These are phyloP conservation scores for Trichoderma orchidacearum DNA, from an alignment of 495 filamentous ascomycete species.

Conservation along the genomic window DNA sequence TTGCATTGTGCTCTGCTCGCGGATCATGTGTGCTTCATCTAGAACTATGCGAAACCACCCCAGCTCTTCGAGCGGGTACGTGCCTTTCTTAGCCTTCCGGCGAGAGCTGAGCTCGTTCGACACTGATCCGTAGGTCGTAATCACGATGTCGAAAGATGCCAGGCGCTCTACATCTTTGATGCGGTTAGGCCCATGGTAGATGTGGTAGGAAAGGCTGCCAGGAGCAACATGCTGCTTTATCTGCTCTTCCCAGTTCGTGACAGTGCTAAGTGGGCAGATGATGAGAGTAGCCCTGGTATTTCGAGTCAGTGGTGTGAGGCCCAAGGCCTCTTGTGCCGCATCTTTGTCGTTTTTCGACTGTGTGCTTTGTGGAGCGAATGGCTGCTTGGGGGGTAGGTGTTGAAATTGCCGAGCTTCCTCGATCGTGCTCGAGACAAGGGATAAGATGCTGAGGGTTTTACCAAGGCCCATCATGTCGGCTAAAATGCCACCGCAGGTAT, in stretches of 20 bases:
- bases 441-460: slow-evolving; percentile 82
- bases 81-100: slow-evolving; percentile 39
- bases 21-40: slow-evolving; percentile 90
- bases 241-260: slow-evolving; percentile 87
- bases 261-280: slow-evolving; percentile 76
- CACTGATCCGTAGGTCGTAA: slow-evolving; percentile 86
- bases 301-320: slow-evolving; percentile 34
- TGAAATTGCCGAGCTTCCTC: slow-evolving; percentile 46
- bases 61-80: slow-evolving; percentile 57
- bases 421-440: slow-evolving; percentile 53
- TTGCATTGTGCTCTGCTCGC: slow-evolving; percentile 65
- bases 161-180: slow-evolving; percentile 53
- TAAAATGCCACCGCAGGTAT: slow-evolving; percentile 73
- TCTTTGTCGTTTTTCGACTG: neutral
- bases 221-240: slow-evolving; percentile 65
- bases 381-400: slow-evolving; percentile 22
- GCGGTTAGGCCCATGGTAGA: slow-evolving; percentile 73
- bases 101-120: slow-evolving; percentile 58
- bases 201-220: slow-evolving; percentile 47
- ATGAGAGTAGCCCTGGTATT: slow-evolving; percentile 76
- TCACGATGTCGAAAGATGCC: slow-evolving; percentile 62
- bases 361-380: slow-evolving; percentile 17
- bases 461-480: slow-evolving; percentile 98
- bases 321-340: slow-evolving; percentile 9
- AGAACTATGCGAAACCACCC: slow-evolving; percentile 93